Percentiles rank a stretch among this genome's conserved stretches.
phyloP scores from a whole-genome alignment of 768 basidiomycete genomes.

The Suillus subluteus region DNA sequence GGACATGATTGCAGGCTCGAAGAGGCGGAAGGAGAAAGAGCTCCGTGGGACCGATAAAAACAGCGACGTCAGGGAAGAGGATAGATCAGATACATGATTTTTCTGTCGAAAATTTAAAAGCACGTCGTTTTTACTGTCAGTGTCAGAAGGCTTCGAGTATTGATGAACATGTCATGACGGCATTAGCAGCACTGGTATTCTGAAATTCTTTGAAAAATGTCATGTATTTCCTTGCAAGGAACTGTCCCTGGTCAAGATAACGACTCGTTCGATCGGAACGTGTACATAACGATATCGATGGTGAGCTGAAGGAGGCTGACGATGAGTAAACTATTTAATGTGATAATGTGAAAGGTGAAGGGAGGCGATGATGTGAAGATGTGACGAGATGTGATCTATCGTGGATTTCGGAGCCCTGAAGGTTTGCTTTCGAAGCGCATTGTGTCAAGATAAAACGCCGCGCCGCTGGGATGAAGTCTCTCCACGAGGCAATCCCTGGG shows the following conservation, averaged over 20 bases:
- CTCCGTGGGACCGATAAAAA: not conserved
- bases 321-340: slow-evolving; percentile 4
- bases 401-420: slow-evolving; percentile 5
- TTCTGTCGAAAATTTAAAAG: not conserved
- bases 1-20: slow-evolving; percentile 80
- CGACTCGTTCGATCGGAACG: slow-evolving; percentile 1
- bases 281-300: not conserved
- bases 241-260: slow-evolving; percentile 5
- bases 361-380: slow-evolving; percentile 4
- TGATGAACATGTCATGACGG: not conserved
- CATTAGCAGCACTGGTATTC: not conserved
- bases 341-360: slow-evolving; percentile 9
- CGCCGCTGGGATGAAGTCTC: slow-evolving; percentile 9
- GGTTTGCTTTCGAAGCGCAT: slow-evolving; percentile 5
- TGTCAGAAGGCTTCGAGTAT: not conserved
- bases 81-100: not conserved
- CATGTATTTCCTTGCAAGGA: slow-evolving; percentile 2
- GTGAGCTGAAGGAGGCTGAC: not conserved
- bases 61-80: not conserved
- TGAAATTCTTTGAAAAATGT: slow-evolving; percentile 3
- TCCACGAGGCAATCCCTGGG: slow-evolving; percentile 9
- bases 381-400: slow-evolving; percentile 1
- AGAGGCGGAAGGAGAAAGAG: slow-evolving; percentile 57
- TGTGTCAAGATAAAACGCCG: slow-evolving; percentile 8
- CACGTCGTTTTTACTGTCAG: not conserved